Evolutionary conservation across 2,329 filamentous ascomycete species (phyloP).

Genomic region (Aspergillus costaricaensis): DNA sequence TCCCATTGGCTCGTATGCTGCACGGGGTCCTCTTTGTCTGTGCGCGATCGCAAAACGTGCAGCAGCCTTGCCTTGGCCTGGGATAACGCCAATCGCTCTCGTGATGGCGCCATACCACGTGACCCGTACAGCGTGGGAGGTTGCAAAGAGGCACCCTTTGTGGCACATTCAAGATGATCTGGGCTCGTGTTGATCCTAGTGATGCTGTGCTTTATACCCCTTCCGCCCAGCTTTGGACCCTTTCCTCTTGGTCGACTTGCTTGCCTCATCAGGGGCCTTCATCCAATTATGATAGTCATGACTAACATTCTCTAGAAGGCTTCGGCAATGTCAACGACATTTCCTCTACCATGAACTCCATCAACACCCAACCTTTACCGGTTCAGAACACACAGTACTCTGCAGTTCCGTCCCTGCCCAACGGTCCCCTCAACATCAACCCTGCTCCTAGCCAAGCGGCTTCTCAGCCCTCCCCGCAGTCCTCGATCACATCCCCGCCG

Average conservation of each 20-base stretch:
- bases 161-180: not conserved
- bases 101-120: slow-evolving; percentile 41
- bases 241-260: not conserved
- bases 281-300: not conserved
- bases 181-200: not conserved
- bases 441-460: slow-evolving; percentile 20
- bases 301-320: slow-evolving; percentile 29
- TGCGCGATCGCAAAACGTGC: slow-evolving; percentile 24
- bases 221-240: not conserved
- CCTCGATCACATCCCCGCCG: slow-evolving; percentile 17
- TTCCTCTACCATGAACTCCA: slow-evolving; percentile 29
- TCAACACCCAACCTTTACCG: slow-evolving; percentile 27
- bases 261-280: not conserved
- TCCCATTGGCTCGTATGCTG: slow-evolving; percentile 18
- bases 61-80: slow-evolving; percentile 15
- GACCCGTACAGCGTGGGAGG: slow-evolving; percentile 18
- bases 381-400: slow-evolving; percentile 29
- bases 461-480: slow-evolving; percentile 17
- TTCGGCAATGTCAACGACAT: slow-evolving; percentile 37
- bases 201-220: not conserved
- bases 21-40: slow-evolving; percentile 11
- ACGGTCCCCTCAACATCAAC: slow-evolving; percentile 19
- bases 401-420: slow-evolving; percentile 24
- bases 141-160: not conserved
- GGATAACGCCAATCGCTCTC: slow-evolving; percentile 26